Percentiles rank a stretch among this genome's conserved stretches.
Conservation (phyloP, 176 grass and related monocot genomes). For the Zoysia pacifica region DNA sequence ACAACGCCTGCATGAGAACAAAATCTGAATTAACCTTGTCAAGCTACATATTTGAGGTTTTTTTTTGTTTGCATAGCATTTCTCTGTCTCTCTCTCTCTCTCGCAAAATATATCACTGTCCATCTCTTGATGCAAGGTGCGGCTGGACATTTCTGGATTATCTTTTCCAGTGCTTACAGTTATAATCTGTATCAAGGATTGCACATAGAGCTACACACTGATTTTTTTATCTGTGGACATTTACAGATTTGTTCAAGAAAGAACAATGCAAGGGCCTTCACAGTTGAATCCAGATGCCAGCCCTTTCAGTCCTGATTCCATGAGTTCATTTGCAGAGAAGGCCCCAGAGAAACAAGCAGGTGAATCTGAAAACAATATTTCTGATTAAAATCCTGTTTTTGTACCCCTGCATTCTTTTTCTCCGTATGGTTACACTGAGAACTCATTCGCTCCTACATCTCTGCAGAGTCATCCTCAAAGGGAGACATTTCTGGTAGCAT, state of each 20-base stretch:
- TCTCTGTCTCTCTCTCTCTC: background rate
- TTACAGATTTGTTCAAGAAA: slow-evolving; percentile 17
- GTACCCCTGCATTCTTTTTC: slow-evolving; percentile 1
- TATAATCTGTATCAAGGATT: background rate
- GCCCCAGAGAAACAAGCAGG: slow-evolving; percentile 26
- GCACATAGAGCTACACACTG: background rate
- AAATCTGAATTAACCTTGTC: background rate
- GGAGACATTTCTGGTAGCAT: background rate
- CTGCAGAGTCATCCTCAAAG: slow-evolving; percentile 36
- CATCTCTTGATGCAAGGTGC: background rate
- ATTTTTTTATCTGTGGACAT: background rate
- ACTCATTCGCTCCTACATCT: background rate
- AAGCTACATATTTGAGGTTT: background rate
- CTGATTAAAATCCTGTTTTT: background rate
- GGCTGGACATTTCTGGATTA: background rate
- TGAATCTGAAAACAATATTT: slow-evolving; percentile 5
- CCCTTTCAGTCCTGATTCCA: slow-evolving; percentile 31
- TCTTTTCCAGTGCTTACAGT: background rate
- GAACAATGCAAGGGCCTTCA: slow-evolving; percentile 22
- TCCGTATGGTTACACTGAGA: background rate
- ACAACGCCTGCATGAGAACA: background rate
- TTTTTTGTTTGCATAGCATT: background rate
- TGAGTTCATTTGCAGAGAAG: slow-evolving; percentile 21
- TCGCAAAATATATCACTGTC: background rate
- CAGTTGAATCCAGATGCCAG: slow-evolving; percentile 42